Evolutionary conservation across 139 green algal species (phyloP), one percentile per base, ranked within the genome.

Genomic region (Chlorella sorokiniana): DNA sequence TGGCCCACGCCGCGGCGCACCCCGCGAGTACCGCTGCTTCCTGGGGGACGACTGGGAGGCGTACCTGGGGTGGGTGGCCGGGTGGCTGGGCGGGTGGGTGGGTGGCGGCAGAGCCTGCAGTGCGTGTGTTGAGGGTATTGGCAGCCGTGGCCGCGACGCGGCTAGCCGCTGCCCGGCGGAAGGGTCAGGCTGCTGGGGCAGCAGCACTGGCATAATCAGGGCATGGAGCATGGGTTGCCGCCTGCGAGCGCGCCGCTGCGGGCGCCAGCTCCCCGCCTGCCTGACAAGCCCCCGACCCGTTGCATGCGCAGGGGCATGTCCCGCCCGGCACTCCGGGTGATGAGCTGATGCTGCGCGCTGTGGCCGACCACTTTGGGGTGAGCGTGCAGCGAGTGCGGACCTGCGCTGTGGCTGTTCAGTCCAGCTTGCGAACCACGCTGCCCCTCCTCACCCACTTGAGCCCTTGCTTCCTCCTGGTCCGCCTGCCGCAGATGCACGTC

Each of bases 351-450:
- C 82, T 90, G 72, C 81, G 86, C 7, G 86, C 86, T 0, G 73
- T 90, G 62, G 81, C 74, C 11, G 84, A 90, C 80, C 62, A 59
- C 62, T 87, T 90, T 81, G 86, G 86, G 0, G 25, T 88, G n/a
- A n/a, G n/a, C n/a, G n/a, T n/a, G n/a, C n/a, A n/a, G n/a, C n/a
- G n/a, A n/a, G n/a, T n/a, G n/a, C n/a, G n/a, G n/a, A n/a, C n/a
- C n/a, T n/a, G n/a, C n/a, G n/a, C n/a, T n/a, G n/a, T n/a, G n/a
- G n/a, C n/a, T n/a, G n/a, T n/a, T n/a, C n/a, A n/a, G n/a, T n/a
- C n/a, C n/a, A n/a, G n/a, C n/a, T n/a, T n/a, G n/a, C n/a, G n/a
- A n/a, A n/a, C n/a, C n/a, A n/a, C n/a, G n/a, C n/a, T n/a, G n/a
- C n/a, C n/a, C n/a, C n/a, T n/a, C n/a, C n/a, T n/a, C n/a, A n/a